Base-by-base conservation (phyloP, 2,329 filamentous ascomycete genomes). In the Leptoxyphium fumago region DNA sequence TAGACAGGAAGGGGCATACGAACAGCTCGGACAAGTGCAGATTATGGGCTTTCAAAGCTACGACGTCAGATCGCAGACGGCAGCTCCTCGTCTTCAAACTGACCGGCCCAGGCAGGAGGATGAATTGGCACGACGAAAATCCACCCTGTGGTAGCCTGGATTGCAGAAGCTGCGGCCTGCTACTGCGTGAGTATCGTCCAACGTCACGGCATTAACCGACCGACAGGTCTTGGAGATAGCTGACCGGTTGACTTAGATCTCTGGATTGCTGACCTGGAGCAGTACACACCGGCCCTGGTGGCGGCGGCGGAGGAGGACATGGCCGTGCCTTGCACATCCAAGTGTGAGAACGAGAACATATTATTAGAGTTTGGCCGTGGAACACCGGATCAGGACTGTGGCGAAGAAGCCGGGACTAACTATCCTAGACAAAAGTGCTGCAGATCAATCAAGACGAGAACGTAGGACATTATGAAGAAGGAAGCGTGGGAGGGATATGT, bases 121-220 rank as follows among this genome's bases (percentile, higher is more conserved):
- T 30, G 38, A 45, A 45, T 14, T 45, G 43, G 45, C 41, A 34
- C 28, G 42, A 11, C 10, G 45, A 47, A 39, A 45, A 45, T 41
- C 36, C 40, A 26, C 28, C 44, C 18, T 46, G 44, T 44, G 44
- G 44, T 14, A 17, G 38, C 29, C 11, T 38, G 15, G 45, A 40
- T 2, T 47, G 45, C 40, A 40, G 38, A 29, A 34, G 44, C 5
- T 47, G 45, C 36, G 45, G 43, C 9, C 21, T 39, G 30, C 43
- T 36, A 3, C 32, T 36, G 32, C 11, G 32, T 36, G 9, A 5
- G 32, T 47, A 21, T 26, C 7, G 21, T 26, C 21, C 3, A 7
- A 26, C 7, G 21, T 3, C 21, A 26, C 7, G 21, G 21, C 21
- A 26, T 26, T 26, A 7, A 26, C 21, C 21, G 21, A 26, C 7